A percentile compares a stretch with the other conserved stretches of the same genome.
Evolutionary conservation across 2,329 filamentous ascomycete species (phyloP).

Genomic region (Exophiala bonariae): DNA sequence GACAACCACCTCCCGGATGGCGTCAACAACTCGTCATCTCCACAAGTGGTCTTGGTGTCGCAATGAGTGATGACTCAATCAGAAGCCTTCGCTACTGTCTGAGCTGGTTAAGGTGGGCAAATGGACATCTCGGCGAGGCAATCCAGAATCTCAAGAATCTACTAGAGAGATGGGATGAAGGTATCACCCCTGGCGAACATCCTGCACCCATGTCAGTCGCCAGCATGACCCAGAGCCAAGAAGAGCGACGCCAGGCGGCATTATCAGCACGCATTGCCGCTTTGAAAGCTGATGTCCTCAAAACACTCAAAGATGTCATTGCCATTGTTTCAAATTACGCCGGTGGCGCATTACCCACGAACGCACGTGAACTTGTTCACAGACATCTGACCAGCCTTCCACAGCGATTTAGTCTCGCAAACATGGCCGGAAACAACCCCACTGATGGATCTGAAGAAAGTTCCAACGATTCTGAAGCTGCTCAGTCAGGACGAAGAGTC

Average conservation of each 20-base stretch:
- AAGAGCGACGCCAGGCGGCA: conserved; percentile 53
- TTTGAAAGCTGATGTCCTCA: conserved; percentile 70
- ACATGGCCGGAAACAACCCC: conserved; percentile 45
- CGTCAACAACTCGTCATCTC: conserved; percentile 83
- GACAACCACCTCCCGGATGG: conserved; percentile 56
- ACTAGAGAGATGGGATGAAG: conserved; percentile 75
- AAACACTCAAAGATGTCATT: conserved; percentile 77
- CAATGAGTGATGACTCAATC: conserved; percentile 86
- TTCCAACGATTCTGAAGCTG: conserved; percentile 44
- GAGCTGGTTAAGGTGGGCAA: conserved; percentile 76
- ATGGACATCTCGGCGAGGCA: conserved; percentile 74
- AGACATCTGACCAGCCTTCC: conserved; percentile 82
- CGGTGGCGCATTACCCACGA: conserved; percentile 86
- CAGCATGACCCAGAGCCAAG: conserved; percentile 27
- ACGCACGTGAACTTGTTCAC: conserved; percentile 79
- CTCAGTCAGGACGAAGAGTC: conserved; percentile 68
- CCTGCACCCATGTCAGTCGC: conserved; percentile 28
- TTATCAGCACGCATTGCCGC: conserved; percentile 62
- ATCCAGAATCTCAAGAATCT: conserved; percentile 73
- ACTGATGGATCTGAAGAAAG: conserved; percentile 46
- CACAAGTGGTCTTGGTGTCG: conserved; percentile 85
- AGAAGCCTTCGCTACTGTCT: conserved; percentile 83
- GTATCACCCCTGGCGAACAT: conserved; percentile 34
- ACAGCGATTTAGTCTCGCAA: conserved; percentile 75
- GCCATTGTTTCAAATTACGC: conserved; percentile 85